A percentile compares a stretch with the other conserved stretches of the same genome.
Evolutionary conservation across 148 eudicot genomes (phyloP).

Genomic region (Camellia granthamiana): DNA sequence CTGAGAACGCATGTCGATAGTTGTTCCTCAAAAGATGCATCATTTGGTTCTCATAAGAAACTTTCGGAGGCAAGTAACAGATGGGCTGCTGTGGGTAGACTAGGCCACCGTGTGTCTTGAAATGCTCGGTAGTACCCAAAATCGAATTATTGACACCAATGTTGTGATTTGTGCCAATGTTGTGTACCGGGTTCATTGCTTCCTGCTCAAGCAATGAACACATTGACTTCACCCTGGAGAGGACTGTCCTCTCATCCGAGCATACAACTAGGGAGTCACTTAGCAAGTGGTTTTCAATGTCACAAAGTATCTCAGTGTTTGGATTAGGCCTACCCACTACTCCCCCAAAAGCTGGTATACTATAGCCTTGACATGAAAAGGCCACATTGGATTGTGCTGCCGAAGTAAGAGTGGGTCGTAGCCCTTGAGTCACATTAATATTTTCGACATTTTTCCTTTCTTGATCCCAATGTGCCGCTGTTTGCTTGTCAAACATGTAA

Average conservation of each 20-base stretch:
- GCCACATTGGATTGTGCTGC: neutral
- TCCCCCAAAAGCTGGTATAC: neutral
- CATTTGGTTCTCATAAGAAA: neutral
- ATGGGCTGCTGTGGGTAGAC: neutral
- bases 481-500: neutral
- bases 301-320: neutral
- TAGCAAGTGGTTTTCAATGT: conserved; percentile 3
- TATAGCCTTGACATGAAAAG: neutral
- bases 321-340: neutral
- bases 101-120: neutral
- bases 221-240: neutral
- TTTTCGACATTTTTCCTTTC: neutral
- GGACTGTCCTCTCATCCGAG: neutral
- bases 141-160: neutral
- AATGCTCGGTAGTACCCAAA: neutral
- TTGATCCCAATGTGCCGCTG: neutral
- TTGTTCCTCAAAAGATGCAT: neutral
- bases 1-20: neutral
- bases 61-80: neutral
- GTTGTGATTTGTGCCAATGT: neutral
- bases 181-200: neutral
- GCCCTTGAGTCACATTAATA: neutral
- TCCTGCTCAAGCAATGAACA: neutral
- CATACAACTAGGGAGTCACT: neutral
- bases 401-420: neutral